Base-by-base conservation (phyloP, 1,139 yeast genomes). In the Saccharomyces pastorianus region DNA sequence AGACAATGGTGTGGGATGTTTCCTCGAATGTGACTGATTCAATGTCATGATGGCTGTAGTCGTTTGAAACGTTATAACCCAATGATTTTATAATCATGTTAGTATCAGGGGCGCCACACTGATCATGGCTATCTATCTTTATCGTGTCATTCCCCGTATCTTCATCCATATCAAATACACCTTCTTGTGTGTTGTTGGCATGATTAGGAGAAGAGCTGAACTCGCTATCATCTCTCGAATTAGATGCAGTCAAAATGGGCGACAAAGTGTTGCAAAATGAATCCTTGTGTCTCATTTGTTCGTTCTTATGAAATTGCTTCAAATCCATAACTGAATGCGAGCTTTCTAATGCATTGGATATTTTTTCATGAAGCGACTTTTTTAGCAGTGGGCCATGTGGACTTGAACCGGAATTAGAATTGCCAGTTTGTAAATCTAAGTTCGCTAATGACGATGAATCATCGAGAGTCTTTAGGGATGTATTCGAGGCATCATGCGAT, bases 291-390 rank as follows among this genome's bases (percentile, higher is more conserved):
- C 47, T 51, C 11, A 46, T 44, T 25, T 51, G 46, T 44, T 58
- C 66, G 51, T 63, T 66, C 49, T 59, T 55, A 25, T 64, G 62
- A 51, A 66, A 60, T 54, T 66, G 69, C 48, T 61, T 58, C 50
- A 66, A 56, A 53, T 66, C 68, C 65, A 66, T 63, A 14, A 64
- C 64, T 2, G 70, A 66, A 50, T 60, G 60, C 6, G 68, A 64
- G 8, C 60, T 57, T 51, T 64, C 64, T 25, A 64, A 55, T 2
- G 63, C 63, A 53, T 62, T 62, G 4, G 67, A 59, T 14, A 66
- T 55, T n/a, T 60, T 57, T 25, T 62, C 62, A 51, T 66, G 59
- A 11, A 59, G 46, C 3, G 61, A 55, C 48, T 59, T 62, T 27
- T 61, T 58, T 41, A 63, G 53, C 8, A 64, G 51, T 11, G 68